Evolutionary conservation across 1,139 yeast genomes (phyloP).

Genomic region (Pichia sp.): DNA sequence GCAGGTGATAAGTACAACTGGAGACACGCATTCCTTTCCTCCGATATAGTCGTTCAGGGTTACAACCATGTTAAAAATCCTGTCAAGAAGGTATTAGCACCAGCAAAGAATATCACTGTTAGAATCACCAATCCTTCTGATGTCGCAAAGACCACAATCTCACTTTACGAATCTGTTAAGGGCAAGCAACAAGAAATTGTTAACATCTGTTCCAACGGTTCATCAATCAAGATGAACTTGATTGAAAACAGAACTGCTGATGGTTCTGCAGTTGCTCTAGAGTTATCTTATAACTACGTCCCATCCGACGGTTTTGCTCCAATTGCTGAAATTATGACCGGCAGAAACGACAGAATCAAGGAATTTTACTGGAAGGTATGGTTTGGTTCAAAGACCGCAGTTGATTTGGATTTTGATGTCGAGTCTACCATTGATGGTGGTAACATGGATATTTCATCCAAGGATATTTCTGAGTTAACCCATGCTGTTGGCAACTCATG

Average conservation of each 20-base stretch:
- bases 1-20: slow-evolving; percentile 78
- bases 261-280: slow-evolving; percentile 62
- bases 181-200: slow-evolving; percentile 69
- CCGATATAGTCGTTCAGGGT: slow-evolving; percentile 80
- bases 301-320: slow-evolving; percentile 93
- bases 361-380: slow-evolving; percentile 96
- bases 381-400: slow-evolving; percentile 64
- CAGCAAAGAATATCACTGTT: slow-evolving; percentile 57
- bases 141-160: slow-evolving; percentile 49
- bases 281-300: slow-evolving; percentile 69
- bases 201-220: slow-evolving; percentile 40
- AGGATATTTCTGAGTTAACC: slow-evolving; percentile 84
- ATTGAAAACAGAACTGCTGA: slow-evolving; percentile 89
- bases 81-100: slow-evolving; percentile 69
- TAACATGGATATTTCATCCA: slow-evolving; percentile 57
- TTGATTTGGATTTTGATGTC: slow-evolving; percentile 51
- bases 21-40: slow-evolving; percentile 85
- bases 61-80: slow-evolving; percentile 73
- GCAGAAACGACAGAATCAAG: slow-evolving; percentile 88
- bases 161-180: slow-evolving; percentile 61
- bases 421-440: slow-evolving; percentile 67
- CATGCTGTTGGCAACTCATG: slow-evolving; percentile 97
- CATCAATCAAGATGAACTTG: slow-evolving; percentile 57
- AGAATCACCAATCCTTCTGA: slow-evolving; percentile 48
- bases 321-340: slow-evolving; percentile 81